Conservation (phyloP, 2,329 filamentous ascomycete species). For the Pseudogymnoascus sp. region DNA sequence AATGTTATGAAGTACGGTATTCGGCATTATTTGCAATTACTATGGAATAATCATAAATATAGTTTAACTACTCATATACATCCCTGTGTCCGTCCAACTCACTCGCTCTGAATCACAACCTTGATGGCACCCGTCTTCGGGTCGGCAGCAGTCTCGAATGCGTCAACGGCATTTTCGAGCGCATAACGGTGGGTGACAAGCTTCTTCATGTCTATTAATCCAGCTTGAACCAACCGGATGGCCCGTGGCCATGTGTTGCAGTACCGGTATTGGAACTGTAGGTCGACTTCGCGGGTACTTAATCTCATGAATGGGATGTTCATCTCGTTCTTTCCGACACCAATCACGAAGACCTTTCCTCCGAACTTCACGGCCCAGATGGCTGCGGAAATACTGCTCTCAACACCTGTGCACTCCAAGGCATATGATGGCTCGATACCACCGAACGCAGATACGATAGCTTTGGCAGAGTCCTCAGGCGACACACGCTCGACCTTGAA, state of each 20-base stretch:
- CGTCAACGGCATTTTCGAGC: slow-evolving; percentile 79
- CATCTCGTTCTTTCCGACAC: slow-evolving; percentile 92
- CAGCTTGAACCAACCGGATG: slow-evolving; percentile 78
- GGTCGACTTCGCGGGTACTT: slow-evolving; percentile 83
- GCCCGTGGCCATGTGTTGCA: slow-evolving; percentile 93
- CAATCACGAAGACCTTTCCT: slow-evolving; percentile 94
- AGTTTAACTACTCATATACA: slow-evolving; percentile 14
- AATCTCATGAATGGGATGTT: slow-evolving; percentile 91
- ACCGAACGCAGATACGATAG: slow-evolving; percentile 63
- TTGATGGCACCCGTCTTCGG: slow-evolving; percentile 95
- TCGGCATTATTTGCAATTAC: not conserved
- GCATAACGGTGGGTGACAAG: slow-evolving; percentile 83
- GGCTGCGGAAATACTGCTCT: slow-evolving; percentile 76
- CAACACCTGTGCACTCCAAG: slow-evolving; percentile 91
- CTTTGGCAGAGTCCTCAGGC: slow-evolving; percentile 63
- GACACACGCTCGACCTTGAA: slow-evolving; percentile 65
- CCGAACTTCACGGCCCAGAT: slow-evolving; percentile 92
- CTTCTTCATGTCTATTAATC: slow-evolving; percentile 71
- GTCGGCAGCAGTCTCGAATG: slow-evolving; percentile 82
- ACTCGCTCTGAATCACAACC: slow-evolving; percentile 75
- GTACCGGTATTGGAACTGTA: slow-evolving; percentile 96
- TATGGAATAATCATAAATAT: slow-evolving; percentile 8
- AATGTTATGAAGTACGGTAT: not conserved
- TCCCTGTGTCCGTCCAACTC: slow-evolving; percentile 10
- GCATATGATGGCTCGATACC: slow-evolving; percentile 74